Evolutionary conservation across 176 grass and related monocot genomes (phyloP).

Genomic region (Raddia guianensis): DNA sequence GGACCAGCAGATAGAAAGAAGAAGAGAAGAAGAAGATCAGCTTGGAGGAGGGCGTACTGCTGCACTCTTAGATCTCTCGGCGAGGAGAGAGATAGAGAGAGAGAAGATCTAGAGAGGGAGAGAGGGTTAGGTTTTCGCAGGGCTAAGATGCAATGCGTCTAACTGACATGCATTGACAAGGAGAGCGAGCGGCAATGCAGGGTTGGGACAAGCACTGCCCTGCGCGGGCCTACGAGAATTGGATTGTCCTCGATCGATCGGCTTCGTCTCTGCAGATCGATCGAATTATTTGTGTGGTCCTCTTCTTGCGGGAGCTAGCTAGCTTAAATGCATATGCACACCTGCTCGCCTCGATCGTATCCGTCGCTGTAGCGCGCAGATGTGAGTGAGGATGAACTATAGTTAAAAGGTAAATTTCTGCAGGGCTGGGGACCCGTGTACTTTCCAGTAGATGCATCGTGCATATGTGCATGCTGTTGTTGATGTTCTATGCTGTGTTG

Average conservation of each 20-base stretch:
- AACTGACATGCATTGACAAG: slow-evolving; percentile 4
- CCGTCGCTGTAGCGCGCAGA: not conserved
- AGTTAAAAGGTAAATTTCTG: slow-evolving; percentile 33
- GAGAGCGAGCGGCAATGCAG: slow-evolving; percentile 37
- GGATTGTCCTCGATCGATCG: not conserved
- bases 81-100: not conserved
- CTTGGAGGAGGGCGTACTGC: not conserved
- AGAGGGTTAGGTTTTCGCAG: not conserved
- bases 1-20: slow-evolving; percentile 26
- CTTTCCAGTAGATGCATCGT: slow-evolving; percentile 17
- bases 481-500: not conserved
- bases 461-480: not conserved
- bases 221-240: slow-evolving; percentile 23
- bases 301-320: not conserved
- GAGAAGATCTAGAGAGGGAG: not conserved
- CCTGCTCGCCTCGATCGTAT: not conserved
- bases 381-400: not conserved
- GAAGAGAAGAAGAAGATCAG: no score
- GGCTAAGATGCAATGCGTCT: slow-evolving; percentile 8
- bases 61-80: slow-evolving; percentile 33
- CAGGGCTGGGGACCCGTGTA: slow-evolving; percentile 31
- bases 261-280: slow-evolving; percentile 28
- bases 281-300: slow-evolving; percentile 46
- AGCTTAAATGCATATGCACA: not conserved
- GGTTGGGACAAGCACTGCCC: slow-evolving; percentile 46